Evolutionary conservation across 495 filamentous ascomycete genomes (phyloP).

Genomic region (Penicillium alfredii): DNA sequence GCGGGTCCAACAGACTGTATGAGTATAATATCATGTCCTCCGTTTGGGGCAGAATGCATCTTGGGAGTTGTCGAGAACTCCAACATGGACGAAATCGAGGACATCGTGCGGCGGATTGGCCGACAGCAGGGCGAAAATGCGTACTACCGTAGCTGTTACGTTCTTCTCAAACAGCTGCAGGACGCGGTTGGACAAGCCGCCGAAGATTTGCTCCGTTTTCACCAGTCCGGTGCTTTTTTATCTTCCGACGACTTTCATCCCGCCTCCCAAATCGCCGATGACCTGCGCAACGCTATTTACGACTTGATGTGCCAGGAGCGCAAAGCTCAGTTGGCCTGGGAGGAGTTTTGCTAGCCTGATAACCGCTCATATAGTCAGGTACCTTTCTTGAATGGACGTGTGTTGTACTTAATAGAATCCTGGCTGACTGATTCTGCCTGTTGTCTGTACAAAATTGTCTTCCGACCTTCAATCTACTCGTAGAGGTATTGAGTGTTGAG

Average conservation of each 20-base stretch:
- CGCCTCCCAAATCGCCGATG: background rate
- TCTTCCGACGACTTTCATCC: background rate
- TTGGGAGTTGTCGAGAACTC: no score
- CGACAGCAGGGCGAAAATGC: constrained; percentile 6
- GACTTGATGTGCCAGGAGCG: background rate
- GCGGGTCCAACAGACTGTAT: no score
- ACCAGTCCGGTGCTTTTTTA: background rate
- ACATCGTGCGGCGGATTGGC: constrained; percentile 6
- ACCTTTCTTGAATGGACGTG: no score
- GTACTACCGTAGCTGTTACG: constrained; percentile 4
- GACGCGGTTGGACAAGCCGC: constrained; percentile 1
- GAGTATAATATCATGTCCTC: no score
- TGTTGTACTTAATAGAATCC: no score
- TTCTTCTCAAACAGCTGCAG: constrained; percentile 4
- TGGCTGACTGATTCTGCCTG: no score
- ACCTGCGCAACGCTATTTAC: background rate
- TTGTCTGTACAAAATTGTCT: no score
- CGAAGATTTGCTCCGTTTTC: constrained; percentile 2
- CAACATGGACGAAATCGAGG: constrained; percentile 1
- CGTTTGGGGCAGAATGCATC: no score
- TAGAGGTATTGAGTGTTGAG: no score
- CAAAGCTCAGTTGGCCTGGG: background rate
- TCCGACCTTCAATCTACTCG: no score
- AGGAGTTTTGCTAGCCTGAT: background rate
- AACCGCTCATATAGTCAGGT: no score